Evolutionary conservation across 495 filamentous ascomycete species (phyloP), one percentile per base, ranked within the genome.

Genomic region (Parathielavia hyrcaniae): DNA sequence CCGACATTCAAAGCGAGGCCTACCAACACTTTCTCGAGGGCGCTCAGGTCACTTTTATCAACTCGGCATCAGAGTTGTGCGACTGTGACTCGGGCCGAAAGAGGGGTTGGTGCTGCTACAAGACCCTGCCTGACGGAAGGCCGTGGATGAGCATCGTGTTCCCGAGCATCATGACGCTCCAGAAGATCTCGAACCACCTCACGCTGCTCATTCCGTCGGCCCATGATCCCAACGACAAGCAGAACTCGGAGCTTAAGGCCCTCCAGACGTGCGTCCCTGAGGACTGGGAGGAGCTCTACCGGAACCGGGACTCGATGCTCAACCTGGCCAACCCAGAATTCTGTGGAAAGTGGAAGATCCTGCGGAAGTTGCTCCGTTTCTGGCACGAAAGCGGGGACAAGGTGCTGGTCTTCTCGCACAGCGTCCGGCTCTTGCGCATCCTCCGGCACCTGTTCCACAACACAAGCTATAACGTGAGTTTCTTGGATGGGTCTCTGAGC

Each of bases 281-380:
- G 41, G 71, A 80, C 17, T 98, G 91, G 91, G 75, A 85, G 61
- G 75, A 84, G 14, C 78, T 97, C 2, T 95, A 89, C 63, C 74
- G 75, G 12, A 83, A 83, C 20, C 80, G 88, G 55, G 89, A 97
- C 51, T 88, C 83, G 0, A 84, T 97, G 53, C 71, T 88, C 40
- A 90, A 86, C 67, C 90, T 87, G 61, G 84, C 91, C 17, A 92
- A 96, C 59, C 87, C 89, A 0, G 88, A 96, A 51, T 96, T 92
- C 63, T 98, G 93, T 65, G 93, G 93, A 4, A 98, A 98, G 71
- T 98, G 93, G 93, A 91, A 91, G 71, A 82, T 97, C 17, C 75
- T 98, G 14, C 85, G 83, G 56, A 95, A 90, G 63, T 77, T 98
- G 4, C 80, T 98, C 0, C 83, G 82, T 23, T 93, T 91, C 72